Base-by-base conservation (phyloP, 768 basidiomycete genomes). In the Amanita pallidorosea region DNA sequence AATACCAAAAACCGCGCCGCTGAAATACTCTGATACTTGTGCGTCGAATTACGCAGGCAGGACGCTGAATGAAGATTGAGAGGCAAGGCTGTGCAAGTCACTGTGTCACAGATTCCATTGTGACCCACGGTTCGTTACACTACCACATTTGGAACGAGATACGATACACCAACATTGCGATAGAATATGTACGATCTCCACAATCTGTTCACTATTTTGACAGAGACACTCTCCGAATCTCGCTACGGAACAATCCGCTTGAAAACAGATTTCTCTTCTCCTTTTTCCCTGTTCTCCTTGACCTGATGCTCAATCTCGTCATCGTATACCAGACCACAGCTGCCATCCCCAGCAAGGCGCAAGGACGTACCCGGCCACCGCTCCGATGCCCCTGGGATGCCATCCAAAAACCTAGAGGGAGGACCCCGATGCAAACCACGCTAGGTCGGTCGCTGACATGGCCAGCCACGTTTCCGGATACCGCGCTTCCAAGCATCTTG, bases 391-490 rank as follows among this genome's bases (percentile, higher is more conserved):
- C 63, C 70, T 81, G 27, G 80, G 68, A 55, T 72, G 75, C 86
- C 86, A 90, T 2, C 88, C 87, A 40, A 81, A 61, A 36, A 71
- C 70, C 62, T 91, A 85, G 12, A 70, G 80, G 73, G 67, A 91
- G 5, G 91, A 91, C 3, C 87, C 88, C 20, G 76, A 56, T 11
- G 68, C 22, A 86, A 65, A 11, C 90, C 84, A 33, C 63, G 55
- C 56, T n/a, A 94, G 73, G 60, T 96, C 85, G 7, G 80, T 80
- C 13, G 79, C 65, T 20, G 79, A 81, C 74, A 56, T 79, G 74
- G 0, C 95, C 95, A 11, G 88, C 95, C 1, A 89, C 92, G 64
- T 99, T 99, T 9, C 95, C 95, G 1, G 76, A 76, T 4, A 66
- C 67, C 1, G 81, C 78, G 36, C 75, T 61, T 8, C 76, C 74